Conservation (phyloP, 2,329 filamentous ascomycete genomes). For the Ophiosphaerella korrae region DNA sequence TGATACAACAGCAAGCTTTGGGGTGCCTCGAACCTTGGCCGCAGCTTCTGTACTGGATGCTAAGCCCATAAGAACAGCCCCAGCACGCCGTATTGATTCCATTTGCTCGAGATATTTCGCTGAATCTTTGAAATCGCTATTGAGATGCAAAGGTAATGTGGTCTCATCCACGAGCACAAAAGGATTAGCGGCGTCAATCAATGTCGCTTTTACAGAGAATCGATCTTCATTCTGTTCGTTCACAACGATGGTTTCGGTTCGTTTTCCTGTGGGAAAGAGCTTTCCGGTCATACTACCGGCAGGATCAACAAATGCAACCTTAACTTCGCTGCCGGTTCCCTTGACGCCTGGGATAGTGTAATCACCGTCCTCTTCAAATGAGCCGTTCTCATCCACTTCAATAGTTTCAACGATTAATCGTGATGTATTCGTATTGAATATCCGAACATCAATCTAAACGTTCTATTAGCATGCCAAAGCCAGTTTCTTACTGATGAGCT, state of each 20-base stretch:
- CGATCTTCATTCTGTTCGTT: conserved; percentile 14
- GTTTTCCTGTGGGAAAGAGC: conserved; percentile 63
- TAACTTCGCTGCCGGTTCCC: conserved; percentile 61
- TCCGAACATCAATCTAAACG: conserved; percentile 51
- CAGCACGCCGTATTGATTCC: conserved; percentile 62
- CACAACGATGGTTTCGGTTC: conserved; percentile 53
- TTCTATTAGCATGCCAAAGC: conserved; percentile 1
- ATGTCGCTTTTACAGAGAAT: conserved; percentile 56
- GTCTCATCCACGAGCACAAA: conserved; percentile 63
- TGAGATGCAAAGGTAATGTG: conserved; percentile 59
- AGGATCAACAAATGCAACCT: conserved; percentile 65
- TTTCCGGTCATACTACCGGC: conserved; percentile 67
- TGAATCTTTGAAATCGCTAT: conserved; percentile 48
- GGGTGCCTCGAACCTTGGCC: conserved; percentile 56
- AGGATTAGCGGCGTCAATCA: conserved; percentile 68
- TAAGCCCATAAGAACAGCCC: conserved; percentile 65
- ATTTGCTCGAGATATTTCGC: conserved; percentile 53
- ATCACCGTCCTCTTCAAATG: conserved; percentile 52
- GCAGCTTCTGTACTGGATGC: conserved; percentile 45
- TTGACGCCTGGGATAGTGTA: conserved; percentile 68
- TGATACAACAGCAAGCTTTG: conserved; percentile 64
- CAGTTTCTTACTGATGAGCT: neutral
- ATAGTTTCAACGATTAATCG: conserved; percentile 61
- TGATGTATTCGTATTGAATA: conserved; percentile 72
- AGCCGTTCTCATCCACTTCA: conserved; percentile 57